Evolutionary conservation across 1,284 basidiomycete genomes (phyloP).

Genomic region (Ganoderma boninense): DNA sequence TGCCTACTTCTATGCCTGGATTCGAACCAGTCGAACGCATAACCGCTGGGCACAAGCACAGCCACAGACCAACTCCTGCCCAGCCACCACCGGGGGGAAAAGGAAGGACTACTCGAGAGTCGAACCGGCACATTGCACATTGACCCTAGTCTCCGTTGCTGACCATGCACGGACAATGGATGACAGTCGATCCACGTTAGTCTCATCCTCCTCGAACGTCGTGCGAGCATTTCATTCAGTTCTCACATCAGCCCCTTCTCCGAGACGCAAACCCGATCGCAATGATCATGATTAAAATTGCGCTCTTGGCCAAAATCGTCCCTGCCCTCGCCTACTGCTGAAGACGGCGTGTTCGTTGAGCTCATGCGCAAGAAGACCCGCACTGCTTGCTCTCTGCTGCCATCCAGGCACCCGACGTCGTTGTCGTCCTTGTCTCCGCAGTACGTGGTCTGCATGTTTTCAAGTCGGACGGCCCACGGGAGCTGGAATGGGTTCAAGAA

Average conservation of each 20-base stretch:
- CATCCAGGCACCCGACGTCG: conserved; percentile 45
- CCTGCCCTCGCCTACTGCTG: conserved; percentile 23
- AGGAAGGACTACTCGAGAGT: no score
- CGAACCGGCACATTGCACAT: no score
- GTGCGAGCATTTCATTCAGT: conserved; percentile 32
- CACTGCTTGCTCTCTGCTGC: conserved; percentile 51
- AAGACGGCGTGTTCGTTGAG: conserved; percentile 17
- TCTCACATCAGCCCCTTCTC: conserved; percentile 31
- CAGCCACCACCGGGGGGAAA: conserved; percentile 38
- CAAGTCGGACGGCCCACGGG: conserved; percentile 61
- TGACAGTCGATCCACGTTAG: conserved; percentile 48
- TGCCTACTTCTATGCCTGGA: conserved; percentile 83
- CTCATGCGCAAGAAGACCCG: conserved; percentile 31
- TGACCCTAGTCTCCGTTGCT: no score
- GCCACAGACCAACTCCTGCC: conserved; percentile 68
- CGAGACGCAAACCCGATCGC: conserved; percentile 26
- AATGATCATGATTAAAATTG: conserved; percentile 30
- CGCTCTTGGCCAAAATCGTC: conserved; percentile 28
- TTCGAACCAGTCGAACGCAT: conserved; percentile 53
- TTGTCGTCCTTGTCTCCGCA: conserved; percentile 38
- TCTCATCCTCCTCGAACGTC: conserved; percentile 43
- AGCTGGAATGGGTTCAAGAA: conserved; percentile 76
- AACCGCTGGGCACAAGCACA: conserved; percentile 94
- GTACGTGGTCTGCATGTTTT: conserved; percentile 71
- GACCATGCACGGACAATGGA: conserved; percentile 70